Conservation (phyloP, 2,329 filamentous ascomycete species). For the Clonostachys rhizophaga region DNA sequence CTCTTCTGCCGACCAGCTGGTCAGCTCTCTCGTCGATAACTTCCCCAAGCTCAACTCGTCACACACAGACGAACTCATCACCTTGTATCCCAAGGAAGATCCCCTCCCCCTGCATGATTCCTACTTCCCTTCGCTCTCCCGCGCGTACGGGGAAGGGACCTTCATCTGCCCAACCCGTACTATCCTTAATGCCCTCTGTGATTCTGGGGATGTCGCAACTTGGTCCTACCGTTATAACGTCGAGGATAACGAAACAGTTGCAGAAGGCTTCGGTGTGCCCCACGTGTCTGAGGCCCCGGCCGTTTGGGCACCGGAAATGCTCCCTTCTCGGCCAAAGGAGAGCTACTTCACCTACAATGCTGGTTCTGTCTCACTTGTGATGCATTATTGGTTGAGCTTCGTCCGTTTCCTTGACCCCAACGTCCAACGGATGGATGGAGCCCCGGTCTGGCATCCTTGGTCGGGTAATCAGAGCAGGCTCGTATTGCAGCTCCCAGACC, state of each 20-base stretch:
- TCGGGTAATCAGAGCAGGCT: slow-evolving; percentile 19
- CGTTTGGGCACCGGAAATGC: slow-evolving; percentile 38
- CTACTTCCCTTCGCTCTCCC: slow-evolving; percentile 37
- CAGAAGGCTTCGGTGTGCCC: slow-evolving; percentile 36
- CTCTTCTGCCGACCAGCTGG: slow-evolving; percentile 21
- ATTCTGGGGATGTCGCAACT: slow-evolving; percentile 10
- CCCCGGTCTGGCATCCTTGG: slow-evolving; percentile 37
- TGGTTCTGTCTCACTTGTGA: slow-evolving; percentile 36
- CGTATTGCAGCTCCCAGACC: slow-evolving; percentile 29
- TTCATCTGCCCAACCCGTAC: slow-evolving; percentile 37
- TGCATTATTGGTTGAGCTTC: slow-evolving; percentile 47
- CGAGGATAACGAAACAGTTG: slow-evolving; percentile 24
- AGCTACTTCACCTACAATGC: slow-evolving; percentile 41
- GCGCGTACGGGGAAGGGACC: slow-evolving; percentile 38
- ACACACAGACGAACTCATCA: slow-evolving; percentile 25
- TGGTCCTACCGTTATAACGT: slow-evolving; percentile 49
- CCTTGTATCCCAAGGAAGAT: slow-evolving; percentile 29
- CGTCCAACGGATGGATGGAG: slow-evolving; percentile 15
- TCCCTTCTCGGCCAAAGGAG: slow-evolving; percentile 9
- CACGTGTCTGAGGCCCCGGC: slow-evolving; percentile 43
- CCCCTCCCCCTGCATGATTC: slow-evolving; percentile 27
- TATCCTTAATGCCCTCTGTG: slow-evolving; percentile 24
- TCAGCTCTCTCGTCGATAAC: slow-evolving; percentile 37
- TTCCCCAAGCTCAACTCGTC: slow-evolving; percentile 33
- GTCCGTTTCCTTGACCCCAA: slow-evolving; percentile 40